Percentiles rank a stretch among this genome's conserved stretches.
Evolutionary conservation across 2,329 filamentous ascomycete species (phyloP).

Genomic region (Epichloe sibirici): DNA sequence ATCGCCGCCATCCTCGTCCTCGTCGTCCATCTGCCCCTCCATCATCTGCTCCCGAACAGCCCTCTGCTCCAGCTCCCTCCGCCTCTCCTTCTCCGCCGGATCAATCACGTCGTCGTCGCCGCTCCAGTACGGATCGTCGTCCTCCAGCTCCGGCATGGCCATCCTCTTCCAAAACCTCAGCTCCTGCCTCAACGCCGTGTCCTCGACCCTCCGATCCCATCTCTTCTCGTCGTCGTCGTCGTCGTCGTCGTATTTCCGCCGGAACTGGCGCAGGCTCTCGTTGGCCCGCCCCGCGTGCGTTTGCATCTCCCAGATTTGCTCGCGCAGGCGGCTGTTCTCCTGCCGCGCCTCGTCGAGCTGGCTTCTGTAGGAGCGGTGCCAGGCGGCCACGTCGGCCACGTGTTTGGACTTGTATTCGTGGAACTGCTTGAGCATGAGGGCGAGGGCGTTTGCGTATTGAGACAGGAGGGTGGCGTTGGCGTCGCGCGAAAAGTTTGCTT

Average conservation of each 20-base stretch:
- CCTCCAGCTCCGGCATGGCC: conserved; percentile 48
- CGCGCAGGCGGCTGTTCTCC: conserved; percentile 49
- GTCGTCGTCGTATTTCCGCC: conserved; percentile 44
- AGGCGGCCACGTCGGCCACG: conserved; percentile 46
- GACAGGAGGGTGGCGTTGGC: conserved; percentile 46
- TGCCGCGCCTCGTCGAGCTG: conserved; percentile 54
- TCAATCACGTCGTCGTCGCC: conserved; percentile 55
- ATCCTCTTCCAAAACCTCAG: conserved; percentile 54
- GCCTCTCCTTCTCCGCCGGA: conserved; percentile 43
- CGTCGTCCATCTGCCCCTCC: conserved; percentile 20
- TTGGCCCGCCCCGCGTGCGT: conserved; percentile 46
- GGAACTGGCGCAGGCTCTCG: conserved; percentile 43
- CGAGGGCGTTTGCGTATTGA: conserved; percentile 45
- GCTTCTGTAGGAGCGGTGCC: conserved; percentile 54
- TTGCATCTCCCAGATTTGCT: conserved; percentile 57
- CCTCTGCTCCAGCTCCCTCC: conserved; percentile 37
- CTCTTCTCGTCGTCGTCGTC: conserved; percentile 37
- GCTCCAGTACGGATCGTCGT: conserved; percentile 50
- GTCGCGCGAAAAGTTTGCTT: conserved; percentile 46
- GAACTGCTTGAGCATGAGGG: conserved; percentile 48
- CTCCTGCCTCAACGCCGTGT: conserved; percentile 42
- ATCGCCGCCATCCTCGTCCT: conserved; percentile 22
- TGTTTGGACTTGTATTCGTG: conserved; percentile 55
- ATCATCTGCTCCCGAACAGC: conserved; percentile 27
- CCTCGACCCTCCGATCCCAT: conserved; percentile 41